These are phyloP conservation scores for Saccharomyces kudriavzevii DNA, from an alignment of 805 yeast species.

Conservation along the genomic window DNA sequence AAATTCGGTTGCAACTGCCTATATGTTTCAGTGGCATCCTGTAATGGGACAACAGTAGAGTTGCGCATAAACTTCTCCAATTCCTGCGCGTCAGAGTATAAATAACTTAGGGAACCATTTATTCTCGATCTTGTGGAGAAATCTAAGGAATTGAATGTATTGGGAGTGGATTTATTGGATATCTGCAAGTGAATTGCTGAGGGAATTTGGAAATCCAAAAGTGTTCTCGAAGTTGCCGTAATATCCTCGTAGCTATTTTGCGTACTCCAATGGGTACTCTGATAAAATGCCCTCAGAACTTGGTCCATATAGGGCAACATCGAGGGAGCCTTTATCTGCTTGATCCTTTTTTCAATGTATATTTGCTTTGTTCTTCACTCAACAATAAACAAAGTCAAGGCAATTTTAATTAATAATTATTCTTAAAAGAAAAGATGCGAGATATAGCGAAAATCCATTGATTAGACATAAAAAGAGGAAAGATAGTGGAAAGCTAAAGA, in stretches of 20 bases:
- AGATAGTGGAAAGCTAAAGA: background rate
- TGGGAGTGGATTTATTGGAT: slow-evolving; percentile 59
- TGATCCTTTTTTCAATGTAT: background rate
- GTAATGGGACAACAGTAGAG: slow-evolving; percentile 47
- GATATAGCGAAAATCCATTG: background rate
- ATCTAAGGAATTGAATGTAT: slow-evolving; percentile 66
- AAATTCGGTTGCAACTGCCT: slow-evolving; percentile 44
- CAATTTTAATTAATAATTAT: background rate
- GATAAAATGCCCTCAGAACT: slow-evolving; percentile 62
- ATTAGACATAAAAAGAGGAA: background rate
- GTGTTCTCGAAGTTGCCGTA: slow-evolving; percentile 55
- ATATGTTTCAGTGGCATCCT: slow-evolving; percentile 65
- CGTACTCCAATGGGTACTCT: slow-evolving; percentile 67
- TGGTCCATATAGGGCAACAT: slow-evolving; percentile 88
- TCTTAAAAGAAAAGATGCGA: background rate
- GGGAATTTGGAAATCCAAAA: slow-evolving; percentile 71
- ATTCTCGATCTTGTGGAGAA: slow-evolving; percentile 54
- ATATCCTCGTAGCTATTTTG: slow-evolving; percentile 63
- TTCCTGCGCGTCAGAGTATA: slow-evolving; percentile 55
- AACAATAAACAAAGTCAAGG: background rate
- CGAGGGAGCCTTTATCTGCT: background rate
- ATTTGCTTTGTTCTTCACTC: background rate
- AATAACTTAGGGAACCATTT: slow-evolving; percentile 76
- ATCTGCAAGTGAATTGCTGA: slow-evolving; percentile 55
- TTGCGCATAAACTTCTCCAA: slow-evolving; percentile 42